phyloP scores from a whole-genome alignment of 2,329 filamentous ascomycete genomes.

The Fusarium poae region DNA sequence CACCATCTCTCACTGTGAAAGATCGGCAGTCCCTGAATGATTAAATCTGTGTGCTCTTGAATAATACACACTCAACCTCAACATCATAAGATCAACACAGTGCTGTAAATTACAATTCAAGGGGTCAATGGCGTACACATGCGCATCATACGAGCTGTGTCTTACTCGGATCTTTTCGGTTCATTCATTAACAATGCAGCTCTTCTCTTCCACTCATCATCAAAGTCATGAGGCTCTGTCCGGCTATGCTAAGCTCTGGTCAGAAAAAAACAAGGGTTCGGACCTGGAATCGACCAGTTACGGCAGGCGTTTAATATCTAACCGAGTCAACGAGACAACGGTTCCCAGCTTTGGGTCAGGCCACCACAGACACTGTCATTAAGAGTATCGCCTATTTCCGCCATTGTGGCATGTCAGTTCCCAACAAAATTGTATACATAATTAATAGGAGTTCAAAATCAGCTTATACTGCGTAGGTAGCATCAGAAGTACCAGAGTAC shows the following conservation, averaged over 20 bases:
- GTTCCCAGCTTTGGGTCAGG: slow-evolving; percentile 24
- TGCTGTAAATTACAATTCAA: background rate
- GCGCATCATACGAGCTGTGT: slow-evolving; percentile 38
- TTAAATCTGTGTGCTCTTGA: slow-evolving; percentile 1
- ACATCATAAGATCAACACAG: slow-evolving; percentile 3
- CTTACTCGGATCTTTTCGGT: slow-evolving; percentile 27
- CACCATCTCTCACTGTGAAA: slow-evolving; percentile 20
- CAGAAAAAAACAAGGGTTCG: slow-evolving; percentile 20
- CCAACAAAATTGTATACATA: slow-evolving; percentile 24
- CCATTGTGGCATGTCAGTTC: slow-evolving; percentile 31
- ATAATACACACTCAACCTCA: slow-evolving; percentile 9
- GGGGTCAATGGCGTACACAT: background rate
- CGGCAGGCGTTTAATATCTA: slow-evolving; percentile 14
- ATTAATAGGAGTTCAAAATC: background rate
- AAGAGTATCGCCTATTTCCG: slow-evolving; percentile 30
- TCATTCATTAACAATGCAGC: slow-evolving; percentile 17
- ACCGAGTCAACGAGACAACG: slow-evolving; percentile 14
- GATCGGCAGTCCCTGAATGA: slow-evolving; percentile 8
- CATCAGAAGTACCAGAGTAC: background rate
- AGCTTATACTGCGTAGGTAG: slow-evolving; percentile 1
- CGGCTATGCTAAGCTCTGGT: slow-evolving; percentile 5
- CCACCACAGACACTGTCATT: slow-evolving; percentile 13
- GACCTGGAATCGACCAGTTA: slow-evolving; percentile 17
- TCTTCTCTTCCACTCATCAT: background rate
- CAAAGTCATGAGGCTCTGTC: slow-evolving; percentile 36